Conservation (phyloP, 2,329 filamentous ascomycete species). For the Talaromyces sp. region DNA sequence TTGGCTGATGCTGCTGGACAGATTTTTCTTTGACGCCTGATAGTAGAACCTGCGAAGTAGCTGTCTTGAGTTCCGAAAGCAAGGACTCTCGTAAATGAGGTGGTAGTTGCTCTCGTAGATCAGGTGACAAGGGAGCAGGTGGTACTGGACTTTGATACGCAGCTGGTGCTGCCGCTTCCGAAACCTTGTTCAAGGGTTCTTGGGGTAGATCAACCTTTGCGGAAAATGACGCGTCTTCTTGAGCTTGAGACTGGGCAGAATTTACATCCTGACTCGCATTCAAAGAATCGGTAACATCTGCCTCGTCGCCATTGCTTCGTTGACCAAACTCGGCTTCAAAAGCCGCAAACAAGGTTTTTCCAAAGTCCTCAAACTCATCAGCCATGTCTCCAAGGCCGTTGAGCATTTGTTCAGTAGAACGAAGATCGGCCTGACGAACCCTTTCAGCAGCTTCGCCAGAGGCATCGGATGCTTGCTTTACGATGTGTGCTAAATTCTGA, state of each 20-base stretch:
- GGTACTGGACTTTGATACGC: not conserved
- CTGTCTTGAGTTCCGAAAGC: not conserved
- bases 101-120: not conserved
- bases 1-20: not conserved
- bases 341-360: slow-evolving; percentile 36
- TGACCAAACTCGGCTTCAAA: slow-evolving; percentile 37
- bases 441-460: slow-evolving; percentile 36
- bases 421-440: slow-evolving; percentile 35
- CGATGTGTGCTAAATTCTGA: slow-evolving; percentile 33
- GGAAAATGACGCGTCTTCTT: not conserved
- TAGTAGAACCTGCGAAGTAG: not conserved
- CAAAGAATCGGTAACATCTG: slow-evolving; percentile 7
- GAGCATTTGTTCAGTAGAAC: slow-evolving; percentile 37
- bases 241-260: not conserved
- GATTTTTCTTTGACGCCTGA: not conserved
- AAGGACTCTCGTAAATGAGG: not conserved
- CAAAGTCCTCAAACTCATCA: slow-evolving; percentile 40
- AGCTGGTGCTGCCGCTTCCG: not conserved
- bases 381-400: slow-evolving; percentile 40
- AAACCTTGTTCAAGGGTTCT: not conserved
- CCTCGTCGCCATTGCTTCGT: slow-evolving; percentile 15
- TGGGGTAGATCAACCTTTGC: not conserved
- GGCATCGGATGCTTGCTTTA: slow-evolving; percentile 37
- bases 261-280: not conserved
- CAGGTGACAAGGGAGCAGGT: not conserved